Evolutionary conservation across 257 asterid species (phyloP).

Genomic region (Echites panduratus): DNA sequence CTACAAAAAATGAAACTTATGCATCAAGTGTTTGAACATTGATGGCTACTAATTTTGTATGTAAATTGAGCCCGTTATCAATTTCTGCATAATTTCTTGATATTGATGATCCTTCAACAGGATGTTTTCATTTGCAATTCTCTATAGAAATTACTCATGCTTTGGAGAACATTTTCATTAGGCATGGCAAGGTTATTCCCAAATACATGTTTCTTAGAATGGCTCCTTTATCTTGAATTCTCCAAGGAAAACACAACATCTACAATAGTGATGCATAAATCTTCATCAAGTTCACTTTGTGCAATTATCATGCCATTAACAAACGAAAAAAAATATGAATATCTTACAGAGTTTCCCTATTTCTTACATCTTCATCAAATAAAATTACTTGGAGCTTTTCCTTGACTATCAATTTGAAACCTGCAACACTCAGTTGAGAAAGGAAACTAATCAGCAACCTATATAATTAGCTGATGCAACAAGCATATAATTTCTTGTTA

Average conservation of each 20-base stretch:
- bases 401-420: conserved; percentile 37
- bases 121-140: conserved; percentile 9
- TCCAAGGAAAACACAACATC: conserved; percentile 85
- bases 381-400: conserved; percentile 45
- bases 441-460: not conserved
- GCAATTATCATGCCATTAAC: not conserved
- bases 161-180: conserved; percentile 8
- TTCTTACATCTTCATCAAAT: conserved; percentile 43
- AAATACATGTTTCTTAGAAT: conserved; percentile 5
- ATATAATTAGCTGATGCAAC: not conserved
- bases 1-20: not conserved
- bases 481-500: not conserved
- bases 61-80: conserved; percentile 2
- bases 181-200: not conserved
- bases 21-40: not conserved
- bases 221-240: conserved; percentile 55
- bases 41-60: conserved; percentile 17
- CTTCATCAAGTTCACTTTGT: not conserved
- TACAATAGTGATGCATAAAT: conserved; percentile 17
- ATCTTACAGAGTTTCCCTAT: conserved; percentile 60
- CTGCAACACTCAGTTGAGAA: conserved; percentile 20
- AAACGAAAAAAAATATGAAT: not conserved
- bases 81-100: conserved; percentile 8
- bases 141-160: not conserved
- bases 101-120: conserved; percentile 23